phyloP scores from a whole-genome alignment of 306 rosid species.

The Coriaria nepalensis region DNA sequence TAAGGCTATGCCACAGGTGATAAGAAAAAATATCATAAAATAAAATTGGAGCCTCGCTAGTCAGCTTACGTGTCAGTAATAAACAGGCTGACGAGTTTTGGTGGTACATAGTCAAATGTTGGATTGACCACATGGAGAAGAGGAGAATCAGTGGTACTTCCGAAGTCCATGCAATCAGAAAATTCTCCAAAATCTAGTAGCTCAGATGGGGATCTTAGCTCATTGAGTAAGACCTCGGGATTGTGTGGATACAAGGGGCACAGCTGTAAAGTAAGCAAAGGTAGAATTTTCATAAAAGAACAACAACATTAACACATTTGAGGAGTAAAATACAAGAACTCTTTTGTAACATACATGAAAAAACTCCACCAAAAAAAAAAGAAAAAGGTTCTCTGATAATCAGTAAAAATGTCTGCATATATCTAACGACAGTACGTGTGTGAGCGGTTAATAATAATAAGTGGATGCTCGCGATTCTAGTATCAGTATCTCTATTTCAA shows the following conservation, averaged over 20 bases:
- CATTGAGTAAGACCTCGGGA: constrained; percentile 78
- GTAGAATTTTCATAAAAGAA: constrained; percentile 7
- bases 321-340: neutral
- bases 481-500: no score
- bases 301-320: neutral
- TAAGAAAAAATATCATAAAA: neutral
- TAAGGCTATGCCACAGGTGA: constrained; percentile 1
- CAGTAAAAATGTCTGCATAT: no score
- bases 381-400: no score
- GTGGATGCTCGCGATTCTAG: no score
- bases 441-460: no score
- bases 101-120: constrained; percentile 86
- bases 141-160: constrained; percentile 54
- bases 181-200: constrained; percentile 95
- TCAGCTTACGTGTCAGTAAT: constrained; percentile 88
- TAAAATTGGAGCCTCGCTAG: neutral
- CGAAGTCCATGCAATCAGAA: constrained; percentile 86
- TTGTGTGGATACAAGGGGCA: constrained; percentile 97
- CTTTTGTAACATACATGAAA: no score
- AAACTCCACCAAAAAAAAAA: no score
- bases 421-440: no score
- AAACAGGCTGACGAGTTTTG: constrained; percentile 78
- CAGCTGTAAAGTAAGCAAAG: constrained; percentile 38
- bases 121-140: constrained; percentile 89
- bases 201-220: constrained; percentile 95